Evolutionary conservation across 371 early-diverging fungal genomes (phyloP).

Genomic region (Circinella minor): DNA sequence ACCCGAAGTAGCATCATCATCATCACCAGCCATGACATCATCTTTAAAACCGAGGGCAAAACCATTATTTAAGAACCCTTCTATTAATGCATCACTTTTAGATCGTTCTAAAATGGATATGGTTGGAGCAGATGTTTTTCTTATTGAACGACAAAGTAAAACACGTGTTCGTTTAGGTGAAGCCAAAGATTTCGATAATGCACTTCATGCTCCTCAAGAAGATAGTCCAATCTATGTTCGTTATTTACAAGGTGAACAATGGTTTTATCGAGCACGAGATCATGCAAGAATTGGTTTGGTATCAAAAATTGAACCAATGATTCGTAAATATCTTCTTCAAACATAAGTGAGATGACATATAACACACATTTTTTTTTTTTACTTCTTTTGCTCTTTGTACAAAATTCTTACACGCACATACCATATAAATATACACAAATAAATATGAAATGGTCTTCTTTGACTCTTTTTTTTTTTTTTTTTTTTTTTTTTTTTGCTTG

Average conservation of each 20-base stretch:
- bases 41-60: neutral
- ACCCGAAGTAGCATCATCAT: neutral
- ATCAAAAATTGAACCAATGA: conserved; percentile 1
- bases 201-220: neutral
- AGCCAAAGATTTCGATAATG: conserved; percentile 1
- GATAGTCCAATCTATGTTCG: neutral
- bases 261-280: neutral
- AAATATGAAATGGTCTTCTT: too few relatives aligned
- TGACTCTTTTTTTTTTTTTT: too few relatives aligned
- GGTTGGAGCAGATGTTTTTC: neutral
- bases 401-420: neutral
- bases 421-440: too few relatives aligned
- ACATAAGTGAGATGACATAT: neutral
- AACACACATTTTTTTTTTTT: neutral
- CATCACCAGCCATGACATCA: neutral
- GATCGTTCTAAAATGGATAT: neutral
- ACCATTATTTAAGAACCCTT: neutral
- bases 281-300: neutral
- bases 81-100: neutral
- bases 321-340: conserved; percentile 1
- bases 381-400: neutral
- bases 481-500: too few relatives aligned
- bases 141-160: neutral
- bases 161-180: neutral
- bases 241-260: neutral